Base-by-base conservation (phyloP, 2,329 filamentous ascomycete species). In the Anthostomella pinea region DNA sequence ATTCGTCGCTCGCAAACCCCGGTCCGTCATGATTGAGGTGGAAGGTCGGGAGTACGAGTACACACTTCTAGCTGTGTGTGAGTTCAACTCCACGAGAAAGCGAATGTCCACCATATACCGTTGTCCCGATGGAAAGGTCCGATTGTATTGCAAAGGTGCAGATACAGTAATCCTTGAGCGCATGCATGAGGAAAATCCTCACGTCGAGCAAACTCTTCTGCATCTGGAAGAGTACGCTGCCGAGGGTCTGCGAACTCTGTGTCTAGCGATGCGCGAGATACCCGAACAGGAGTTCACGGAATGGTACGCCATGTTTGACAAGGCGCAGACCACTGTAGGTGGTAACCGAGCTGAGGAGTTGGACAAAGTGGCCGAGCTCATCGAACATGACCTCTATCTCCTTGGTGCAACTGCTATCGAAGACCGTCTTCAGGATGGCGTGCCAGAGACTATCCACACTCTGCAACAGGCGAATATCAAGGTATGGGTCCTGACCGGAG, bases 211-310 rank as follows among this genome's bases (percentile, higher is more conserved):
- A n/a, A 98, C 93, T 1, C 69, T 97, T 45, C 82, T 89, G 38
- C 94, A 98, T 62, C 74, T 98, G n/a, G 94, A 98, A 65, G 94
- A 98, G 57, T 98, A 98, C 60, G 93, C 93, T 6, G 94, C 91
- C 0, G 93, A 98, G 52, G 94, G 93, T 63, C 73, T 98, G 33
- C 85, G 93, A 54, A 98, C 93, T 5, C 77, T 98, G 10, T 98
- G 94, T 66, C 70, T 98, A 48, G 89, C 93, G 8, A 88, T 95
- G 84, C 85, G 93, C 37, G 93, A 97, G 62, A 71, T 98, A 15
- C 81, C 90, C 0, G 91, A 98, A 48, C 74, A 85, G 17, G 93
- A 98, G 57, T 98, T 84, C 56, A 76, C 81, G 50, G 83, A 94
- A 56, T 98, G 93, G 93, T 77, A 75, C 60, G 75, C 83, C 48